phyloP scores from a whole-genome alignment of 345 rosid species.

The Limnanthes douglasii region DNA sequence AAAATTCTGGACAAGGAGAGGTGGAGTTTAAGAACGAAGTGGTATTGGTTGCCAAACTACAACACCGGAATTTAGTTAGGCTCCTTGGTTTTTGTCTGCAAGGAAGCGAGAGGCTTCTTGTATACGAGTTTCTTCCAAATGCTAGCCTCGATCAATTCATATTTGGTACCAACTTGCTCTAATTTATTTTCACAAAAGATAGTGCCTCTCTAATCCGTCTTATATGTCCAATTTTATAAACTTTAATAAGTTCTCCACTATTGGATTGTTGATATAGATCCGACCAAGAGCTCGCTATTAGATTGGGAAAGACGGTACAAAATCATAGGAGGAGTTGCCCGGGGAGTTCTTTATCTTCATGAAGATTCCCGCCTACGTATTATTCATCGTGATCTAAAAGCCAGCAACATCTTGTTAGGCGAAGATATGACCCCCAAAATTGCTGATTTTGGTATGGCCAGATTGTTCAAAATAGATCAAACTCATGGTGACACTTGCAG shows the following conservation, averaged over 20 bases:
- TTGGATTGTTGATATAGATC: too few relatives aligned
- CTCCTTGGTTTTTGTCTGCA: slow-evolving; percentile 14
- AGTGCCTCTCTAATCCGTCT: too few relatives aligned
- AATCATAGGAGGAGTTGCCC: slow-evolving; percentile 10
- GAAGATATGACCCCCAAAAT: slow-evolving; percentile 11
- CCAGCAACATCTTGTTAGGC: slow-evolving; percentile 10
- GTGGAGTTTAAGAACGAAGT: slow-evolving; percentile 32
- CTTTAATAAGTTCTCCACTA: too few relatives aligned
- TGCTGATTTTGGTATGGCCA: slow-evolving; percentile 16
- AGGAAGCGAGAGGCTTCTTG: slow-evolving; percentile 12
- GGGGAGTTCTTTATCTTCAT: slow-evolving; percentile 14
- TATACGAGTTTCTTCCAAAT: slow-evolving; percentile 13
- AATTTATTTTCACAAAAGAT: too few relatives aligned
- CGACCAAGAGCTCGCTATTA: slow-evolving; percentile 1
- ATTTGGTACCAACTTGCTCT: slow-evolving; percentile 8
- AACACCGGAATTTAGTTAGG: slow-evolving; percentile 29
- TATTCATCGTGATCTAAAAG: slow-evolving; percentile 10
- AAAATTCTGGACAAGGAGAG: slow-evolving; percentile 22
- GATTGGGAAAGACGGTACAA: slow-evolving; percentile 5
- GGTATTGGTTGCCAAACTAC: slow-evolving; percentile 23
- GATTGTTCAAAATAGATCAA: slow-evolving; percentile 7
- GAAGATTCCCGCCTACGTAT: slow-evolving; percentile 4
- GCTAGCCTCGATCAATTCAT: slow-evolving; percentile 19
- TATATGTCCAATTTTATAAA: too few relatives aligned
- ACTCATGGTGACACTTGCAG: slow-evolving; percentile 9